Base-by-base conservation (phyloP, 1,139 yeast genomes). In the Debaryomycetaceae sp. region DNA sequence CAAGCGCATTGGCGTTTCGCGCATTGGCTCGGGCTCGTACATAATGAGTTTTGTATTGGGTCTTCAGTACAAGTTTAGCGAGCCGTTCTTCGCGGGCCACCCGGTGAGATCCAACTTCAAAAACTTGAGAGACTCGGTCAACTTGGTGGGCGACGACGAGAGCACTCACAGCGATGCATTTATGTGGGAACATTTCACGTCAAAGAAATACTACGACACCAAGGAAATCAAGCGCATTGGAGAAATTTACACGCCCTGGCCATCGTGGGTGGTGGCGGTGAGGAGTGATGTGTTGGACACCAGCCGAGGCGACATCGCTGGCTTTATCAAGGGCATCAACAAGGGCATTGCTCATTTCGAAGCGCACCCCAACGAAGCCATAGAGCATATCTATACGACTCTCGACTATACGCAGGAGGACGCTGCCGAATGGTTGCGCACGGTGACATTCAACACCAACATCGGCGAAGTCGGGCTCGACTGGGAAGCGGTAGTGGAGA, bases 171-270 rank as follows among this genome's bases (percentile, higher is more conserved):
- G 83, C 29, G 96, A 88, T 51, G 94, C 93, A 1, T 88, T 88
- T 56, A 83, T 88, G 95, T 88, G 96, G 96, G 96, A 88, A 49
- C 75, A 83, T 53, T 88, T 86, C 61, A 88, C 96, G 4, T 76
- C 89, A 27, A 88, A 86, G 50, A 78, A 75, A 53, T 88, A 84
- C 59, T 85, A 83, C 51, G 95, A 85, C 48, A 71, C 61, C 36
- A 71, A 75, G 11, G 96, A 86, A 47, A 79, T 88, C 58, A 84
- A 83, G 54, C 67, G 74, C 45, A 78, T 88, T 40, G 96, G 96
- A 8, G 85, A 83, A 44, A 85, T 88, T 34, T 83, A 83, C 56
- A 88, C 96, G 0, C 96, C 96, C 7, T 88, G 96, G 96, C 91
- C 96, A 6, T 83, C 95, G 2, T 88, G 96, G 96, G 89, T 85